Percentiles rank a stretch among this genome's conserved stretches.
Conservation (phyloP, 352 stramenopile genomes). For the Pythium phragmiticola region DNA sequence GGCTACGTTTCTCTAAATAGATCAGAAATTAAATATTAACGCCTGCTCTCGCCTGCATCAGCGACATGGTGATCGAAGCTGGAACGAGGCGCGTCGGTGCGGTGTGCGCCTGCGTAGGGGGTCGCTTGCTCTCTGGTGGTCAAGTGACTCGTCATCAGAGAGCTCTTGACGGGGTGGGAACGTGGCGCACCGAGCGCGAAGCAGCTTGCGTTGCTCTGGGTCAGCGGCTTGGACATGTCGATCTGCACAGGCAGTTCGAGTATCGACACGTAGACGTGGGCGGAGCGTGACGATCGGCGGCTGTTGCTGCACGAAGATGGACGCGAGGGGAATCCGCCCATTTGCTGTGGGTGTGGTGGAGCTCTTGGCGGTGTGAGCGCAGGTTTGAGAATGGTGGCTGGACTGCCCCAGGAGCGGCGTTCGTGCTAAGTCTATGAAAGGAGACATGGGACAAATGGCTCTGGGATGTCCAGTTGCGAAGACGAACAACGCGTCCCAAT, state of each 20-base stretch:
- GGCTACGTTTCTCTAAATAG: neutral
- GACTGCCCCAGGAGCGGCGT: too few species aligned
- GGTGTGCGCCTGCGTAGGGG: neutral
- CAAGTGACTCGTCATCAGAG: neutral
- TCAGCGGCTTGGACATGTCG: constrained; percentile 13
- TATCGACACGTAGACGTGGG: constrained; percentile 7
- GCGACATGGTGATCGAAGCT: too few species aligned
- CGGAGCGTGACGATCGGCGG: neutral
- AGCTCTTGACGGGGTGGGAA: neutral
- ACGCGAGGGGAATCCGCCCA: neutral
- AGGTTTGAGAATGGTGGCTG: too few species aligned
- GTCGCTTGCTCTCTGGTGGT: neutral
- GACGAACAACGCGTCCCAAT: too few species aligned
- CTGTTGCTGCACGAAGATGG: neutral
- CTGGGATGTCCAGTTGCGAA: too few species aligned
- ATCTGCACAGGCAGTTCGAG: constrained; percentile 1
- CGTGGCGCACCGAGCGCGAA: neutral
- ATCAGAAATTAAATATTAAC: neutral
- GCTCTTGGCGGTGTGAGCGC: too few species aligned
- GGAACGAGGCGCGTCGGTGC: neutral
- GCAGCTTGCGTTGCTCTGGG: neutral
- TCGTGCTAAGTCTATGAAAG: too few species aligned
- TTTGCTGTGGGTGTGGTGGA: neutral
- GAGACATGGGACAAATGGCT: too few species aligned
- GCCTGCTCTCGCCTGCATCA: too few species aligned